A percentile compares a stretch with the other conserved stretches of the same genome.
Conservation (phyloP, 2,329 filamentous ascomycete genomes). For the Blastomyces percursus region DNA sequence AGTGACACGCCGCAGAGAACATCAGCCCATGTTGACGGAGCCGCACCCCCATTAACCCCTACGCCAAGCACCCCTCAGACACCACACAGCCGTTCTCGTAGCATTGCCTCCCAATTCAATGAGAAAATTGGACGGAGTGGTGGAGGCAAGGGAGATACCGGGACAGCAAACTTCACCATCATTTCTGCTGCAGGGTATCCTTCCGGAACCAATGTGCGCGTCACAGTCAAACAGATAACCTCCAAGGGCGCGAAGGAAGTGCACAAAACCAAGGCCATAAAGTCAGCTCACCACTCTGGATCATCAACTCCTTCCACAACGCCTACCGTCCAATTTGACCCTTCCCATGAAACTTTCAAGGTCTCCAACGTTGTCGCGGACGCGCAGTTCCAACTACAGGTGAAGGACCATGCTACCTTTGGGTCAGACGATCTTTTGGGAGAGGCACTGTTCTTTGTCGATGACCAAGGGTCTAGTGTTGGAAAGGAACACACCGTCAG, state of each 20-base stretch:
- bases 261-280: constrained; percentile 86
- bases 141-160: constrained; percentile 48
- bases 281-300: constrained; percentile 41
- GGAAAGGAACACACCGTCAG: constrained; percentile 61
- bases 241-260: constrained; percentile 63
- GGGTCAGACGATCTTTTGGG: constrained; percentile 74
- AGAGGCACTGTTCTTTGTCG: constrained; percentile 82
- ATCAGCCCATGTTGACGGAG: constrained; percentile 30
- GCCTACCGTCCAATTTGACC: constrained; percentile 51
- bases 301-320: constrained; percentile 5
- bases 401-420: constrained; percentile 76
- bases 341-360: constrained; percentile 60
- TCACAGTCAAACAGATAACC: constrained; percentile 56
- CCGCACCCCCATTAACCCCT: constrained; percentile 12
- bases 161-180: constrained; percentile 70
- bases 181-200: constrained; percentile 70
- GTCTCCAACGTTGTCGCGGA: constrained; percentile 63
- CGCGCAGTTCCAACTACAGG: constrained; percentile 72
- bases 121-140: constrained; percentile 40
- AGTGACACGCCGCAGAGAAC: constrained; percentile 30
- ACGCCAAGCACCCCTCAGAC: constrained; percentile 20
- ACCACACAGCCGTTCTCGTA: constrained; percentile 39
- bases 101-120: constrained; percentile 41
- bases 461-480: constrained; percentile 56
- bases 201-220: constrained; percentile 63